Conservation (phyloP, 345 rosid species). For the Carallia pectinifolia region DNA sequence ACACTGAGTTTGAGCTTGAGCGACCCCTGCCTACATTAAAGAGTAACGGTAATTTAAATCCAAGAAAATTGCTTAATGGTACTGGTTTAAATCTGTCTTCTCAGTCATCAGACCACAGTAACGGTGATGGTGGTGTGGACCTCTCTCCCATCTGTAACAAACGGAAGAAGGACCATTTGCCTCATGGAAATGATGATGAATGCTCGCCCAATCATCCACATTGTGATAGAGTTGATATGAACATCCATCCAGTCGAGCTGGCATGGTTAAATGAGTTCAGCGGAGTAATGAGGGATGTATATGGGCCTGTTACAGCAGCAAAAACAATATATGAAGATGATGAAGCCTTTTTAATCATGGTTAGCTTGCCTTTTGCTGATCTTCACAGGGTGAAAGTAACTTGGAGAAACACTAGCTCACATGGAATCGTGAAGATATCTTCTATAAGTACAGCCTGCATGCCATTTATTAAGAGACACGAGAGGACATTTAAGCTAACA, state of each 20-base stretch:
- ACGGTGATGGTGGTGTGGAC: slow-evolving; percentile 61
- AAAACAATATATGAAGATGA: slow-evolving; percentile 82
- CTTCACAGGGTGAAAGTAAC: slow-evolving; percentile 81
- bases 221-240: slow-evolving; percentile 53
- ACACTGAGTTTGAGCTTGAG: slow-evolving; percentile 90
- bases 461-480: slow-evolving; percentile 73
- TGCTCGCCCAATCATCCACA: slow-evolving; percentile 47
- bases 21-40: slow-evolving; percentile 45
- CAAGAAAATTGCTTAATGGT: slow-evolving; percentile 82
- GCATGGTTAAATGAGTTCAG: slow-evolving; percentile 74
- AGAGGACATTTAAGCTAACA: slow-evolving; percentile 84
- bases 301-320: slow-evolving; percentile 86
- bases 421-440: slow-evolving; percentile 82
- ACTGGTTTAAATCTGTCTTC: slow-evolving; percentile 76
- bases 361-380: slow-evolving; percentile 81
- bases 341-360: slow-evolving; percentile 60
- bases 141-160: slow-evolving; percentile 63
- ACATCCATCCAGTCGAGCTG: slow-evolving; percentile 63
- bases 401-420: slow-evolving; percentile 69
- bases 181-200: slow-evolving; percentile 59
- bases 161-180: slow-evolving; percentile 76
- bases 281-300: slow-evolving; percentile 76
- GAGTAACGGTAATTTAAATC: slow-evolving; percentile 36
- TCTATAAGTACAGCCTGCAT: slow-evolving; percentile 70
- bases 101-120: slow-evolving; percentile 55